Evolutionary conservation across 305 asterid genomes (phyloP).

Genomic region (Fraxinus angustifolia): DNA sequence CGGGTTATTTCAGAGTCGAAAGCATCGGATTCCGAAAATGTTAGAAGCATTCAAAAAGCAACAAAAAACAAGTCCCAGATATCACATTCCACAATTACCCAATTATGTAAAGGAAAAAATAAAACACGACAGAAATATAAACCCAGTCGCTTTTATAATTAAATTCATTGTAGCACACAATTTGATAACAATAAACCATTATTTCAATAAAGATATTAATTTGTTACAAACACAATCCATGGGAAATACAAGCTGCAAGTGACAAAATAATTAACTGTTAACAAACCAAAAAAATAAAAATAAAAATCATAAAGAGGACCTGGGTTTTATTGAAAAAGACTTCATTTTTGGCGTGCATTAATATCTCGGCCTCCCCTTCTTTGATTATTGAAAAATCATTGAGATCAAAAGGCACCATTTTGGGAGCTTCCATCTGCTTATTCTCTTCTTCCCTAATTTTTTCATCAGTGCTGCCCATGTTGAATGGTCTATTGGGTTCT

Average conservation of each 20-base stretch:
- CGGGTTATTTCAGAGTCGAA: background rate
- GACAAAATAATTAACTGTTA: background rate
- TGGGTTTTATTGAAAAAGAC: conserved; percentile 89
- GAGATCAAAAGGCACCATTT: conserved; percentile 47
- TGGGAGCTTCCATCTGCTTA: conserved; percentile 25
- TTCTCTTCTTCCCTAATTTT: conserved; percentile 38
- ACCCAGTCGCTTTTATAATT: background rate
- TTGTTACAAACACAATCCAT: background rate
- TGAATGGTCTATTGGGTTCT: background rate
- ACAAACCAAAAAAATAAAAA: background rate
- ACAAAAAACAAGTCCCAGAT: background rate
- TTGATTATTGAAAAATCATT: conserved; percentile 60
- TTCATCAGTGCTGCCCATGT: conserved; percentile 44
- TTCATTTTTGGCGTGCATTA: conserved; percentile 80
- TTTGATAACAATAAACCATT: background rate
- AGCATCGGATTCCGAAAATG: background rate
- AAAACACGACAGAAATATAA: background rate
- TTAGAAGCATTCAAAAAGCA: conserved; percentile 8
- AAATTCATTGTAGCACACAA: conserved; percentile 4
- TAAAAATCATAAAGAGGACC: conserved; percentile 35
- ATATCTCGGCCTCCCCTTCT: conserved; percentile 95
- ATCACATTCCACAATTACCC: background rate
- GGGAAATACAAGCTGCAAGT: background rate
- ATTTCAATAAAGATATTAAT: background rate
- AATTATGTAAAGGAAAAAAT: background rate